Evolutionary conservation across 2,329 filamentous ascomycete species (phyloP), one percentile per base, ranked within the genome.

Genomic region (Fusarium domesticum): DNA sequence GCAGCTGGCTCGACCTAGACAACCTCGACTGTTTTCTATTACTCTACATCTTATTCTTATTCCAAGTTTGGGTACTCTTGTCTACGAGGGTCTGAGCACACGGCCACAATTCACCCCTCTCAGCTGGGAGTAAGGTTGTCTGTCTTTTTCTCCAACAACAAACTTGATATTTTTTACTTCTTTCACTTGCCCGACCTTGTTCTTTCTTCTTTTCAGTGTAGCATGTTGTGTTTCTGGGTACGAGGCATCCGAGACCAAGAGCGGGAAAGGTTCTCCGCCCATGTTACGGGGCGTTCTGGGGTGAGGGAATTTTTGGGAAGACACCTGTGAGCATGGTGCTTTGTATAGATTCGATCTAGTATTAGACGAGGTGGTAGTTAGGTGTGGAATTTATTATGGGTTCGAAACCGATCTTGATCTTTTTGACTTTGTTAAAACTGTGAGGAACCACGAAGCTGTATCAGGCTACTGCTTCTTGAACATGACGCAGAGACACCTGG

Each of bases 281-380:
- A 60, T 60, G 57, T 51, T 59, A 60, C 57, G 53, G 57, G 57
- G 57, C 57, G 57, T 59, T 59, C 40, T 56, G 49, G 57, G 47
- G 47, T 49, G 52, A 57, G 50, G 54, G 48, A 36, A 37, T 43
- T 50, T 58, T 59, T 57, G 47, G 57, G 57, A 59, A 58, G 57
- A 60, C 51, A 59, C 45, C 58, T 59, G 57, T 58, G 57, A 58
- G 50, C 48, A 59, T 44, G 57, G 57, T 59, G 57, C 51, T 45
- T 60, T 59, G 57, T 59, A 59, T 59, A 59, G 57, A 59, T 60
- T 59, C 51, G 38, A 59, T 59, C 54, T 58, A 58, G 57, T 53
- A 48, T 57, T 59, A 59, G 57, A 52, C 47, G 46, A 59, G 57
- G 53, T 53, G 57, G 56, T 42, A 59, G 53, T 53, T 53, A 51